Conservation (phyloP, 768 basidiomycete genomes). For the Kwoniella pini region DNA sequence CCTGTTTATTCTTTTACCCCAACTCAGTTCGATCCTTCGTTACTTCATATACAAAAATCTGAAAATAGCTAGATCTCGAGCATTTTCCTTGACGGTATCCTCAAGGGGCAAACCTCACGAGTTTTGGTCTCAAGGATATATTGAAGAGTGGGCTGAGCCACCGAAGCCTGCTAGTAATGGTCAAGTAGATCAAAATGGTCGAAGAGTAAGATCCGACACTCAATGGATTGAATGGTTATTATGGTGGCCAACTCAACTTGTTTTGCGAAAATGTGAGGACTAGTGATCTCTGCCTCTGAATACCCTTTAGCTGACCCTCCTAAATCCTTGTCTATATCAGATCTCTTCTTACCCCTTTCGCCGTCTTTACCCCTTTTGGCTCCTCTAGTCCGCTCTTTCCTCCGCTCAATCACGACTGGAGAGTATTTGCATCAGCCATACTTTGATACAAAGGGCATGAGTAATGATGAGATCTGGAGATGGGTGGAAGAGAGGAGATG, state of each 20-base stretch:
- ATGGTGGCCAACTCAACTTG: conserved; percentile 53
- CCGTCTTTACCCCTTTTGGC: conserved; percentile 53
- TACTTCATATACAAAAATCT: conserved; percentile 86
- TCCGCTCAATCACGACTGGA: conserved; percentile 56
- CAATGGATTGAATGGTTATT: conserved; percentile 48
- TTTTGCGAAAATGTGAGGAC: conserved; percentile 50
- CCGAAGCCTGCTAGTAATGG: conserved; percentile 21
- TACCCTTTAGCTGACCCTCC: background rate
- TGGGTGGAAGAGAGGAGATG: conserved; percentile 89
- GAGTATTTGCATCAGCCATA: conserved; percentile 61
- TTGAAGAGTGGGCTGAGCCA: conserved; percentile 54
- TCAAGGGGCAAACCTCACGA: conserved; percentile 78
- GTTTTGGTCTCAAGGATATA: conserved; percentile 66
- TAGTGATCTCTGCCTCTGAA: background rate
- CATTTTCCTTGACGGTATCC: conserved; percentile 69
- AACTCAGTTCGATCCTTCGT: conserved; percentile 71
- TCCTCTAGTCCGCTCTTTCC: conserved; percentile 52
- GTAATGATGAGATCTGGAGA: conserved; percentile 64
- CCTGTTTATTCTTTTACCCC: conserved; percentile 69
- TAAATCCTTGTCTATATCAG: conserved; percentile 24
- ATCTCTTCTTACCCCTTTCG: conserved; percentile 52
- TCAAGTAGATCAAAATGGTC: conserved; percentile 27
- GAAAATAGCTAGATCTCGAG: conserved; percentile 65
- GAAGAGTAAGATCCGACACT: conserved; percentile 33
- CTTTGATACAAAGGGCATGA: conserved; percentile 83